These are phyloP conservation scores for Mortierella hygrophila DNA, from an alignment of 192 early-diverging fungal species.

Conservation along the genomic window DNA sequence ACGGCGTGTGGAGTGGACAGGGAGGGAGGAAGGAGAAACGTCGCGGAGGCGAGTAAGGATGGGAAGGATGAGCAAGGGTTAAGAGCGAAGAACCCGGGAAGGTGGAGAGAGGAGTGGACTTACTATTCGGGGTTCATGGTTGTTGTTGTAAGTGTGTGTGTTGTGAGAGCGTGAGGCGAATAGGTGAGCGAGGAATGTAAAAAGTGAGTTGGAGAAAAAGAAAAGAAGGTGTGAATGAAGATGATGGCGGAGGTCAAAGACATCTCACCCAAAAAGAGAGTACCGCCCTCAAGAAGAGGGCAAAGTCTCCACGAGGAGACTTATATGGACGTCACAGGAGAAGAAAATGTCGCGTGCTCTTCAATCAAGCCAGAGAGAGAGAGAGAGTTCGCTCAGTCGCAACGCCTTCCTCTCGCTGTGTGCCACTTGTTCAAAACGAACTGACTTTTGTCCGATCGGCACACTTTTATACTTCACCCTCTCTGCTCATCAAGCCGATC, in stretches of 20 bases:
- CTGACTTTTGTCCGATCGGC: not conserved
- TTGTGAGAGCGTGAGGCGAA: not conserved
- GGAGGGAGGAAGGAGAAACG: not conserved
- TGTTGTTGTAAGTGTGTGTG: not conserved
- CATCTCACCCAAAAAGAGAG: too few species aligned
- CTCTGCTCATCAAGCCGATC: not conserved
- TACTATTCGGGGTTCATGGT: conserved; percentile 62
- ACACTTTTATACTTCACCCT: too few species aligned
- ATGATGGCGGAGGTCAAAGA: too few species aligned
- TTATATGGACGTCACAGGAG: too few species aligned
- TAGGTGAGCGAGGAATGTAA: not conserved
- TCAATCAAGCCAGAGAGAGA: too few species aligned
- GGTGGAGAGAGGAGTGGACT: conserved; percentile 12
- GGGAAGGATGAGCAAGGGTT: not conserved
- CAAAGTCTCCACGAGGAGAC: too few species aligned
- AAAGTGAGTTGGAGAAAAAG: not conserved
- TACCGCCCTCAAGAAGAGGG: too few species aligned
- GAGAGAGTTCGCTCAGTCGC: too few species aligned
- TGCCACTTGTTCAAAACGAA: not conserved
- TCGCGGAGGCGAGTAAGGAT: not conserved
- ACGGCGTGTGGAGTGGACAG: too few species aligned
- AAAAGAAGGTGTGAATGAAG: not conserved
- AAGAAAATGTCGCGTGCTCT: too few species aligned
- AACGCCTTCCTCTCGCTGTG: too few species aligned
- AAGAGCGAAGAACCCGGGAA: not conserved